Evolutionary conservation across 129 eudicot genomes (phyloP).

Genomic region (carrot (Daucus carota)): DNA sequence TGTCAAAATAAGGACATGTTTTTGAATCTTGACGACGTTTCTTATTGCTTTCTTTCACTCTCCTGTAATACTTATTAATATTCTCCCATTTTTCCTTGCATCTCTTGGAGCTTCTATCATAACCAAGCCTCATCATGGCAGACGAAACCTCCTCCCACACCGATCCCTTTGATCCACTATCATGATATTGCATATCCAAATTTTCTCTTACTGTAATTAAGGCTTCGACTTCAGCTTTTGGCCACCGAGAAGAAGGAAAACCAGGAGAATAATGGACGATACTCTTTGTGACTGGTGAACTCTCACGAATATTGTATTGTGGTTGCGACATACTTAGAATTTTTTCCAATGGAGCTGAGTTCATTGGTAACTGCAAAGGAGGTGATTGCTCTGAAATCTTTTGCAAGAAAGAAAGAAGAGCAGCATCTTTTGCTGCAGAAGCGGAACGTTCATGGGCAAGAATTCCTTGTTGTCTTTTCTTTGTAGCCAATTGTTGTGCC

Average conservation of each 20-base stretch:
- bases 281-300: conserved; percentile 10
- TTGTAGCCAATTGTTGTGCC: conserved; percentile 33
- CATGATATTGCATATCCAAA: conserved; percentile 21
- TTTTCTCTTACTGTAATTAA: conserved; percentile 31
- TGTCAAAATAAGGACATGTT: conserved; percentile 42
- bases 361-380: conserved; percentile 9
- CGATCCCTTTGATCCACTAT: conserved; percentile 10
- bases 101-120: conserved; percentile 38
- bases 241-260: conserved; percentile 38
- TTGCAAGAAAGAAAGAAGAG: conserved; percentile 41
- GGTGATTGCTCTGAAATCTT: conserved; percentile 30
- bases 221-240: conserved; percentile 45
- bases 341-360: conserved; percentile 13
- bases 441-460: conserved; percentile 42
- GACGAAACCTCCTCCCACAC: conserved; percentile 47
- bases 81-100: conserved; percentile 56
- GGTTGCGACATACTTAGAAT: conserved; percentile 10
- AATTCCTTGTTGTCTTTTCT: conserved; percentile 33
- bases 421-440: conserved; percentile 48
- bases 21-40: conserved; percentile 45
- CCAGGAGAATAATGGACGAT: not conserved
- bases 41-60: conserved; percentile 45
- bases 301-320: conserved; percentile 19
- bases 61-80: conserved; percentile 47
- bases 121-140: conserved; percentile 45